Percentiles rank a stretch among this genome's conserved stretches.
Evolutionary conservation across 2,329 filamentous ascomycete genomes (phyloP).

Genomic region (Colletotrichum orchidophilum): DNA sequence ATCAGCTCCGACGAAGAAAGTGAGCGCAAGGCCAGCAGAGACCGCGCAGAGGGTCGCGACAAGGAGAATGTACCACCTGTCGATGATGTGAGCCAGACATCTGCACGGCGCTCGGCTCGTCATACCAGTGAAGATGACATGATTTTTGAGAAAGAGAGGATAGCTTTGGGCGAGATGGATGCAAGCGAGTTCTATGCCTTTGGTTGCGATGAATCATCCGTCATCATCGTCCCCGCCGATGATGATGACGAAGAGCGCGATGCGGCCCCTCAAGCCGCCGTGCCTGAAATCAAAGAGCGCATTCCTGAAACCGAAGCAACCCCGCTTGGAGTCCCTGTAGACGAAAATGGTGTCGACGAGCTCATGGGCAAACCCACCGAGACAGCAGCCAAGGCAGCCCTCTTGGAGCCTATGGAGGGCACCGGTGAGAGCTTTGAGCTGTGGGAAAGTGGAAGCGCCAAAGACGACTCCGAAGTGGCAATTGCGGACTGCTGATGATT

Average conservation of each 20-base stretch:
- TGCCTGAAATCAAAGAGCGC: slow-evolving; percentile 38
- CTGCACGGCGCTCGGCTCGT: slow-evolving; percentile 46
- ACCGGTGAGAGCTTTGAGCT: slow-evolving; percentile 71
- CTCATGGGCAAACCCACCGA: slow-evolving; percentile 49
- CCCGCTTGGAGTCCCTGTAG: slow-evolving; percentile 26
- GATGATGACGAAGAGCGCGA: slow-evolving; percentile 53
- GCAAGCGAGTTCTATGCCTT: slow-evolving; percentile 73
- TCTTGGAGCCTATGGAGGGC: slow-evolving; percentile 65
- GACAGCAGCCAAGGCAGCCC: slow-evolving; percentile 53
- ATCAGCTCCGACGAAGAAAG: slow-evolving; percentile 89
- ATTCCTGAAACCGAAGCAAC: slow-evolving; percentile 39
- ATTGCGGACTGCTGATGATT: slow-evolving; percentile 38
- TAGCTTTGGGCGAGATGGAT: slow-evolving; percentile 73
- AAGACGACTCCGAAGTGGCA: slow-evolving; percentile 60
- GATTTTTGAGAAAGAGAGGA: slow-evolving; percentile 70
- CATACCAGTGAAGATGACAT: slow-evolving; percentile 58
- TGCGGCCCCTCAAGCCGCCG: slow-evolving; percentile 10
- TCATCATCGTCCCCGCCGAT: slow-evolving; percentile 71
- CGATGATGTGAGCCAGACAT: slow-evolving; percentile 70
- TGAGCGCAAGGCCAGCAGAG: slow-evolving; percentile 61
- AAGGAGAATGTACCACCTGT: slow-evolving; percentile 94
- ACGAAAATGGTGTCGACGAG: slow-evolving; percentile 44
- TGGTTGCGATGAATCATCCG: slow-evolving; percentile 70
- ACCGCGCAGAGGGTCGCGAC: slow-evolving; percentile 70
- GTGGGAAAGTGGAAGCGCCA: slow-evolving; percentile 75